Evolutionary conservation across 106 monocot genomes (phyloP).

Genomic region (Iris macrosiphon): DNA sequence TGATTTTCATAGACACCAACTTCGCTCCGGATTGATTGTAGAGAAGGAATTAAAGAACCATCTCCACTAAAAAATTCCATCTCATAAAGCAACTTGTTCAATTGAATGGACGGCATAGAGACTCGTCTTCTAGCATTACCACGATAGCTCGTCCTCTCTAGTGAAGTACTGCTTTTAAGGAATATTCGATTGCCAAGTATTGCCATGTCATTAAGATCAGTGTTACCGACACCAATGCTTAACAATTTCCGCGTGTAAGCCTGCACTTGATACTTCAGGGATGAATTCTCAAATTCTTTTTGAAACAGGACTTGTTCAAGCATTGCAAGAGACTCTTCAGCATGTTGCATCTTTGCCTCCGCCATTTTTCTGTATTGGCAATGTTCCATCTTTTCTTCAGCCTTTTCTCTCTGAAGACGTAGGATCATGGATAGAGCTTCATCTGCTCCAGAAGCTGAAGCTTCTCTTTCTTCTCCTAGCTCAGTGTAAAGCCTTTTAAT

Average conservation of each 20-base stretch:
- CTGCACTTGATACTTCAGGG: conserved; percentile 42
- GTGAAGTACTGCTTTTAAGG: background rate
- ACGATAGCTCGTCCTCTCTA: conserved; percentile 8
- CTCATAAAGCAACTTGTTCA: conserved; percentile 26
- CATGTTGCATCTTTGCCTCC: conserved; percentile 56
- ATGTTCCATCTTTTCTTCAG: conserved; percentile 63
- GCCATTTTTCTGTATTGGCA: conserved; percentile 66
- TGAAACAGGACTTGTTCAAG: conserved; percentile 50
- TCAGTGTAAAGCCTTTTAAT: conserved; percentile 35
- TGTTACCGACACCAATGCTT: conserved; percentile 4
- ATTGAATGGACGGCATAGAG: conserved; percentile 30
- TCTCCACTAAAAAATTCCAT: conserved; percentile 20
- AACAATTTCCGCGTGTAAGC: conserved; percentile 25
- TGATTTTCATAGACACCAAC: conserved; percentile 11
- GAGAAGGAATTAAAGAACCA: background rate
- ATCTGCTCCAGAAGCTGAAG: conserved; percentile 51
- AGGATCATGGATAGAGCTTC: conserved; percentile 84
- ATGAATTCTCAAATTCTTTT: conserved; percentile 57
- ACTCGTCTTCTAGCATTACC: conserved; percentile 18
- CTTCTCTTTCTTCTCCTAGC: conserved; percentile 75
- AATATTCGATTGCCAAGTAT: conserved; percentile 1
- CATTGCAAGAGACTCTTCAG: conserved; percentile 37
- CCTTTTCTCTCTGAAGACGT: conserved; percentile 75
- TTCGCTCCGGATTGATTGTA: conserved; percentile 5
- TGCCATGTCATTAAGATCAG: background rate